These are phyloP conservation scores for Bretschneidera sinensis DNA, from an alignment of 345 rosid genomes.

Conservation along the genomic window DNA sequence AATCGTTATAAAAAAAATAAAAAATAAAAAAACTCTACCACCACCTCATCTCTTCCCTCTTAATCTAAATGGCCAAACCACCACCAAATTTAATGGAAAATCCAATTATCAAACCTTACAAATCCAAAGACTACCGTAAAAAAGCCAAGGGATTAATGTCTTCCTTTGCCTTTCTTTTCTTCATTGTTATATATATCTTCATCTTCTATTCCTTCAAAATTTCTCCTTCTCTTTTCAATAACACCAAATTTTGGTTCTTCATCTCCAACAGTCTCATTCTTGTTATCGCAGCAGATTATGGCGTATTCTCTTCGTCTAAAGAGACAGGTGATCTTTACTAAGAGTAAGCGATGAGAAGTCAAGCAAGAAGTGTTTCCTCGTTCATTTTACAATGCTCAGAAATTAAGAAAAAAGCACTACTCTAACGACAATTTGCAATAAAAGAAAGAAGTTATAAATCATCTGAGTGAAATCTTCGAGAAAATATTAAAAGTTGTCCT, in stretches of 20 bases:
- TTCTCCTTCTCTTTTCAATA: slow-evolving; percentile 18
- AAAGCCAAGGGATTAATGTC: too few species aligned
- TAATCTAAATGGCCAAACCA: too few species aligned
- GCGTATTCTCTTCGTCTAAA: slow-evolving; percentile 17
- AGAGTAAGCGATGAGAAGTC: slow-evolving; percentile 14
- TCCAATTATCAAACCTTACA: too few species aligned
- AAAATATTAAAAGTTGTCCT: slow-evolving; percentile 18
- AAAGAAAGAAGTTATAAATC: too few species aligned
- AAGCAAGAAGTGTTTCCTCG: slow-evolving; percentile 3
- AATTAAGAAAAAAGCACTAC: too few species aligned
- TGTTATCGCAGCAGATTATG: slow-evolving; percentile 23
- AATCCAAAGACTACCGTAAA: too few species aligned
- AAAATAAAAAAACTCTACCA: too few species aligned
- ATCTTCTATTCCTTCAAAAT: slow-evolving; percentile 15
- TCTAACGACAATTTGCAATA: too few species aligned
- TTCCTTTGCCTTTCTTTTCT: slow-evolving; percentile 15
- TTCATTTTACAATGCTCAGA: slow-evolving; percentile 8
- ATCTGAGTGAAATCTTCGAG: slow-evolving; percentile 14
- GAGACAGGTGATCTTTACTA: slow-evolving; percentile 9
- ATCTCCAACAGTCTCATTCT: slow-evolving; percentile 24
- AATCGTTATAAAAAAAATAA: too few species aligned
- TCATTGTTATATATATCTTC: slow-evolving; percentile 16
- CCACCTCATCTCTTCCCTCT: too few species aligned
- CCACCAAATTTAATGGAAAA: too few species aligned
- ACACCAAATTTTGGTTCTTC: slow-evolving; percentile 22